These are phyloP conservation scores for Xerophyta viscosa DNA, from an alignment of 106 monocot genomes.

Conservation along the genomic window DNA sequence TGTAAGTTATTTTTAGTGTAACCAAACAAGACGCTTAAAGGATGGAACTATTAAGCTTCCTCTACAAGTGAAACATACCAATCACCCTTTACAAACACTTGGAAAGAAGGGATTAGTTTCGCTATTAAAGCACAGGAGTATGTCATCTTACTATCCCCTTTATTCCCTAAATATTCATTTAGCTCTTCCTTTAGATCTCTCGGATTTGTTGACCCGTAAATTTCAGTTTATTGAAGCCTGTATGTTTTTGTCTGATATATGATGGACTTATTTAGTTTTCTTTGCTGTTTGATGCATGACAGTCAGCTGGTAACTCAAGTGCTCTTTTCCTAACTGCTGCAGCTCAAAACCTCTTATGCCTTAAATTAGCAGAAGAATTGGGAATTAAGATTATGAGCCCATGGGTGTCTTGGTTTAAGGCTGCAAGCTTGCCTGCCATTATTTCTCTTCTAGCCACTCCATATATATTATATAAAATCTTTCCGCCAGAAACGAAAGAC, in stretches of 20 bases:
- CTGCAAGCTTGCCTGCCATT: slow-evolving; percentile 92
- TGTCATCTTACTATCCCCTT: no score
- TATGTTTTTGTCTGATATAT: background rate
- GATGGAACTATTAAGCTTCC: no score
- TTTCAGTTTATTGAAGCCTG: no score
- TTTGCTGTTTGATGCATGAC: slow-evolving; percentile 28
- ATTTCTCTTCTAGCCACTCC: slow-evolving; percentile 72
- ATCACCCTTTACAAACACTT: no score
- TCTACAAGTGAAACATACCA: no score
- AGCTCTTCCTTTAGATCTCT: no score
- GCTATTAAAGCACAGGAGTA: no score
- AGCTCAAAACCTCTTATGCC: slow-evolving; percentile 93
- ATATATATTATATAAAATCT: slow-evolving; percentile 79
- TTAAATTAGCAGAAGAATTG: slow-evolving; percentile 89
- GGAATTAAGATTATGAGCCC: slow-evolving; percentile 75
- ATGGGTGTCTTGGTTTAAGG: slow-evolving; percentile 90
- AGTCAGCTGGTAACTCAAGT: slow-evolving; percentile 96
- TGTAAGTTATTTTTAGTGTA: no score
- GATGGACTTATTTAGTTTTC: background rate
- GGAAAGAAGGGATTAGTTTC: no score
- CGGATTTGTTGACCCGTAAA: no score
- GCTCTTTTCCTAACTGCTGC: slow-evolving; percentile 96
- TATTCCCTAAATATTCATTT: no score
- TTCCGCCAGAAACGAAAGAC: slow-evolving; percentile 78
- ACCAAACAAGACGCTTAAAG: no score